A percentile compares a stretch with the other conserved stretches of the same genome.
These are phyloP conservation scores for Royoungia palumana DNA, from an alignment of 768 basidiomycete species.

Conservation along the genomic window DNA sequence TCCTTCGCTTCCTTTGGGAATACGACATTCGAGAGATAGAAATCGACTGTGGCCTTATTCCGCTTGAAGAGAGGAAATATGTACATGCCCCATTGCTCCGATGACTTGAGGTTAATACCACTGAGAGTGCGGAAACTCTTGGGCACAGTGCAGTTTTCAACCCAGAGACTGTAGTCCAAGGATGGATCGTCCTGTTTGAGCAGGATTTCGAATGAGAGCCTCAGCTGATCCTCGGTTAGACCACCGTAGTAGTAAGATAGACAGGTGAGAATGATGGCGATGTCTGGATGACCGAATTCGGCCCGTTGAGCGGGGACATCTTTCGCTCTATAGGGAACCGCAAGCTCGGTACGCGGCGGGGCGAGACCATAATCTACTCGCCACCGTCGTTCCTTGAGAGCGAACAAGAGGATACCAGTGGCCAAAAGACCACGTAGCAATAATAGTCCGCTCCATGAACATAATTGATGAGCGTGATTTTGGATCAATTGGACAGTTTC, in stretches of 20 bases:
- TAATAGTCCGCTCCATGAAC: conserved; percentile 24
- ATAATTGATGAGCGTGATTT: neutral
- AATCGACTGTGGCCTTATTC: conserved; percentile 33
- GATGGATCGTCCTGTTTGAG: conserved; percentile 30
- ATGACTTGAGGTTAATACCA: conserved; percentile 31
- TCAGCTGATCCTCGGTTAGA: conserved; percentile 29
- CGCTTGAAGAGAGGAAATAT: conserved; percentile 29
- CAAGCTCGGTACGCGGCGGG: conserved; percentile 31
- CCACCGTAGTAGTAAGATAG: conserved; percentile 38
- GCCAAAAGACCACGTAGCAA: conserved; percentile 36
- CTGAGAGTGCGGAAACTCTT: conserved; percentile 8
- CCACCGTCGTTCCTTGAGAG: conserved; percentile 35
- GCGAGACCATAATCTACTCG: conserved; percentile 39
- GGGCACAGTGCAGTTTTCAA: conserved; percentile 22
- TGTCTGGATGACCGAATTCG: conserved; percentile 40
- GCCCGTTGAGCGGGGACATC: conserved; percentile 36
- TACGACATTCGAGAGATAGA: conserved; percentile 36
- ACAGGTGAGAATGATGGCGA: conserved; percentile 35
- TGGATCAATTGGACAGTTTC: conserved; percentile 5
- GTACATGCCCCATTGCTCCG: conserved; percentile 16
- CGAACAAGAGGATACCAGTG: conserved; percentile 30
- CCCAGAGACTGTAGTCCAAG: conserved; percentile 32
- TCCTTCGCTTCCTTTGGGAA: conserved; percentile 39
- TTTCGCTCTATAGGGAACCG: conserved; percentile 39
- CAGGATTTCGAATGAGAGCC: conserved; percentile 27